These are phyloP conservation scores for Diutina scorzettiae DNA, from an alignment of 1,139 yeast species.

Conservation along the genomic window DNA sequence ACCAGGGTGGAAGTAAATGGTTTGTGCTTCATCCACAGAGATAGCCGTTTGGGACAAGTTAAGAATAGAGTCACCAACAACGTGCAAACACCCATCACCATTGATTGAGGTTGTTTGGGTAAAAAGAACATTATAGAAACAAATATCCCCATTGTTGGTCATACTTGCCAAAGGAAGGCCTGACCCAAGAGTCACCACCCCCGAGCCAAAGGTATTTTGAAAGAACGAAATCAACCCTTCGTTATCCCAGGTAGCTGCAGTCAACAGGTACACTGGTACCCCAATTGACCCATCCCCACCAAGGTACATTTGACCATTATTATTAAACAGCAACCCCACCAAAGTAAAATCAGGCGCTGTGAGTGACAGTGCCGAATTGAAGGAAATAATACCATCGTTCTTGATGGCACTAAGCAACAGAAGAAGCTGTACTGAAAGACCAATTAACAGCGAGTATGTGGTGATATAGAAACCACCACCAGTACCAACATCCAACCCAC, in stretches of 20 bases:
- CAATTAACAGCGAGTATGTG: not conserved
- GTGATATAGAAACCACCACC: constrained; percentile 3
- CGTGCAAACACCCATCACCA: constrained; percentile 2
- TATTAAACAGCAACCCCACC: not conserved
- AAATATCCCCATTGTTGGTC: constrained; percentile 5
- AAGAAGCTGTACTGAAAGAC: not conserved
- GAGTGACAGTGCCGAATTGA: constrained; percentile 1
- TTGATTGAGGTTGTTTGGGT: not conserved
- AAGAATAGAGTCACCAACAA: not conserved
- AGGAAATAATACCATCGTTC: constrained; percentile 2
- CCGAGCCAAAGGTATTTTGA: not conserved
- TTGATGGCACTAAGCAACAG: not conserved
- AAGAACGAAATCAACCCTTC: constrained; percentile 1
- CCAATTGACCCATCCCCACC: constrained; percentile 2
- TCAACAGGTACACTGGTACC: not conserved
- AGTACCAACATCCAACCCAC: not conserved
- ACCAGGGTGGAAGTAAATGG: not conserved
- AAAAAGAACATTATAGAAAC: not conserved
- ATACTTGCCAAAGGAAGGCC: not conserved
- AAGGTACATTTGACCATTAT: constrained; percentile 1
- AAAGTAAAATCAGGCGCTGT: constrained; percentile 2
- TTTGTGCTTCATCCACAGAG: not conserved
- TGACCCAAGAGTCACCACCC: not conserved
- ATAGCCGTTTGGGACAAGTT: not conserved
- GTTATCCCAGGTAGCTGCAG: not conserved